Evolutionary conservation across 768 basidiomycete species (phyloP).

Genomic region (Auriscalpium microsporum): DNA sequence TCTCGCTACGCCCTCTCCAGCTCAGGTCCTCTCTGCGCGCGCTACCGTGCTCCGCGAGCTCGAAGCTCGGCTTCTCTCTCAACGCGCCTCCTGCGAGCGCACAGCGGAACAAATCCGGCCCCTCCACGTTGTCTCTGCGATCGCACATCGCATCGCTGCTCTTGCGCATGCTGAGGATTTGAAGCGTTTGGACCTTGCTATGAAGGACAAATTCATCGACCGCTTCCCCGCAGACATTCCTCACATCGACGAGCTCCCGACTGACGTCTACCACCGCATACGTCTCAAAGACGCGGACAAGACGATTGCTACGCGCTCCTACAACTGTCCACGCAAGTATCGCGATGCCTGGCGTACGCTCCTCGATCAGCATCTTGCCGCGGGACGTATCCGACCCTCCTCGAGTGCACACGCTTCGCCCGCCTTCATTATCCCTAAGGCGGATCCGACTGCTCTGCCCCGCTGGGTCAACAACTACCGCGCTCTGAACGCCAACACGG

Average conservation of each 20-base stretch:
- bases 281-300: slow-evolving; percentile 22
- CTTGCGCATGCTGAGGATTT: neutral
- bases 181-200: neutral
- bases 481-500: slow-evolving; percentile 11
- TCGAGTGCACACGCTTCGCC: slow-evolving; percentile 25
- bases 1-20: no score
- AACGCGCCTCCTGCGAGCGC: neutral
- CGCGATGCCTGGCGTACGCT: slow-evolving; percentile 25
- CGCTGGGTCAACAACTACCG: slow-evolving; percentile 18
- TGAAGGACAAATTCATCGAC: slow-evolving; percentile 11
- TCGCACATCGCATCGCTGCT: neutral
- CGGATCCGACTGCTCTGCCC: slow-evolving; percentile 20
- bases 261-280: slow-evolving; percentile 18
- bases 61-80: neutral
- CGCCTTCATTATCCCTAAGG: slow-evolving; percentile 30
- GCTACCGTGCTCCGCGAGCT: neutral
- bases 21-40: no score
- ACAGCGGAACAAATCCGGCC: neutral
- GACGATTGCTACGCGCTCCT: slow-evolving; percentile 17
- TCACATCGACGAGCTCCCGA: slow-evolving; percentile 16
- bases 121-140: neutral
- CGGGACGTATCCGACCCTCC: slow-evolving; percentile 24
- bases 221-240: slow-evolving; percentile 23
- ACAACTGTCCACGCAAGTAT: slow-evolving; percentile 28
- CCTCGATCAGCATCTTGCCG: slow-evolving; percentile 25